Evolutionary conservation across 257 asterid genomes (phyloP).

Genomic region (Solanum medicagineum): DNA sequence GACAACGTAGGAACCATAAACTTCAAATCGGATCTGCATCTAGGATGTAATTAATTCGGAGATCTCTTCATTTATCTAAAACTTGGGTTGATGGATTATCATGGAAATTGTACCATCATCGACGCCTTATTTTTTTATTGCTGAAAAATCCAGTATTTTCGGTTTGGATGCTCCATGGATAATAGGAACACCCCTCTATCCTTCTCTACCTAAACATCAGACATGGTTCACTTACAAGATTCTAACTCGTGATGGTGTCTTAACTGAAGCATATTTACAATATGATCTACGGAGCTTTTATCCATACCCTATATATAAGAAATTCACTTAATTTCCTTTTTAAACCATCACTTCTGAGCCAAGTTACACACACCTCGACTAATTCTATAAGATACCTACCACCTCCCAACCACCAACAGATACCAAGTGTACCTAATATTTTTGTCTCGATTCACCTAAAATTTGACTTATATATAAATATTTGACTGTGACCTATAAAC

Average conservation of each 20-base stretch:
- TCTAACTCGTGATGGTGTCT: neutral
- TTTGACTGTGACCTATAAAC: neutral
- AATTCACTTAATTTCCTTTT: neutral
- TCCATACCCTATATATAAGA: neutral
- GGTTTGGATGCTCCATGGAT: neutral
- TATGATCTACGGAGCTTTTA: too few species aligned
- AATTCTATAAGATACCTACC: neutral
- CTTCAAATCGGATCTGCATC: too few species aligned
- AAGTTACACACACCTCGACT: neutral
- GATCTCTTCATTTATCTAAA: too few species aligned
- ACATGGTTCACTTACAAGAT: neutral
- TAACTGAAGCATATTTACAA: neutral
- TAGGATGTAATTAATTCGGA: too few species aligned
- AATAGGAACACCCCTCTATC: neutral
- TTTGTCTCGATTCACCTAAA: neutral
- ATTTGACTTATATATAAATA: neutral
- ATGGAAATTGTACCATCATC: neutral
- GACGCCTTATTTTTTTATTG: neutral
- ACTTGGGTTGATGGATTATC: neutral
- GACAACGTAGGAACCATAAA: neutral
- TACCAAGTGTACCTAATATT: neutral
- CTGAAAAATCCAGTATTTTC: neutral
- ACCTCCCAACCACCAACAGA: neutral
- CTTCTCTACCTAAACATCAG: neutral
- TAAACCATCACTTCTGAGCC: neutral